These are phyloP conservation scores for Rutidosis leptorrhynchoides DNA, from an alignment of 129 eudicot genomes.

Conservation along the genomic window DNA sequence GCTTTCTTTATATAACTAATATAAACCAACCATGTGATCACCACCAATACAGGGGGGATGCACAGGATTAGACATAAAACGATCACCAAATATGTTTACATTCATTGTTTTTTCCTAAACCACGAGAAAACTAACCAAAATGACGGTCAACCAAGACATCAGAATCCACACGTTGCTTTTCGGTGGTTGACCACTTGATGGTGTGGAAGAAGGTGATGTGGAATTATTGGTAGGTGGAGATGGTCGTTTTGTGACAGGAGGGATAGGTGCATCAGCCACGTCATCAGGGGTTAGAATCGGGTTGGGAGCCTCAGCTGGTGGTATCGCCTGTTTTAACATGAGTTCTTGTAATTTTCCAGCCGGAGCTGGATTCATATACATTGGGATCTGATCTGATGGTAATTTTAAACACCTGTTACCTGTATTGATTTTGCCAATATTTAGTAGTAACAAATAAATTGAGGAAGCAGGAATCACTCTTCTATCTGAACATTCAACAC, in stretches of 20 bases:
- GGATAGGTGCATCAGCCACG: constrained; percentile 65
- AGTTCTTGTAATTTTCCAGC: constrained; percentile 43
- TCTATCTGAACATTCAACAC: no score
- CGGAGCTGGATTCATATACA: constrained; percentile 51
- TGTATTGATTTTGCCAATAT: constrained; percentile 30
- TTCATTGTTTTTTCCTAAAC: constrained; percentile 9
- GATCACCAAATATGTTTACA: neutral
- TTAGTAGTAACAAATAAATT: neutral
- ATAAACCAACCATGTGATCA: constrained; percentile 10
- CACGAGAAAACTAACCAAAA: constrained; percentile 33
- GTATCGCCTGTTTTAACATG: constrained; percentile 30
- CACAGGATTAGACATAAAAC: neutral
- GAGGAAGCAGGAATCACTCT: neutral
- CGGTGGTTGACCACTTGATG: constrained; percentile 49
- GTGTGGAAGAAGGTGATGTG: constrained; percentile 32
- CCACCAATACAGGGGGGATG: neutral
- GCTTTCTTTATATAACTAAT: constrained; percentile 14
- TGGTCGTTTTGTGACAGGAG: constrained; percentile 35
- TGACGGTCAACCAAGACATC: constrained; percentile 33
- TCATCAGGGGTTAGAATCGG: constrained; percentile 52
- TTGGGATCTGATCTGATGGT: constrained; percentile 41
- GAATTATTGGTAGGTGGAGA: constrained; percentile 36
- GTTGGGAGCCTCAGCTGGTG: constrained; percentile 78
- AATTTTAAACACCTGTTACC: constrained; percentile 62
- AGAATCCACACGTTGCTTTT: constrained; percentile 28